Base-by-base conservation (phyloP, 1,139 yeast genomes). In the Suhomyces taliae region DNA sequence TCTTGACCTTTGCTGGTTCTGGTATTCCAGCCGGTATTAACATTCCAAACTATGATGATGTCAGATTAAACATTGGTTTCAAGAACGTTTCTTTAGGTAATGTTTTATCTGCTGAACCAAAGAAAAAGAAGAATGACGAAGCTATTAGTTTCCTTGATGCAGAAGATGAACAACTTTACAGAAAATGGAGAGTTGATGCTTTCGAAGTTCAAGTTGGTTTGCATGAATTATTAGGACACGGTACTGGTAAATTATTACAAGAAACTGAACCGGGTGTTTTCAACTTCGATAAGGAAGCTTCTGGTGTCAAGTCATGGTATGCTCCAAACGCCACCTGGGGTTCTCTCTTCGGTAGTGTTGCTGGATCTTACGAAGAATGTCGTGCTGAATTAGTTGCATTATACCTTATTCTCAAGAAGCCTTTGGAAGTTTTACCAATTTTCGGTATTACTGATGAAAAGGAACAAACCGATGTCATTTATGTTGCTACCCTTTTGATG, bases 21-120 rank as follows among this genome's bases (percentile, higher is more conserved):
- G 96, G 96, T 45, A 81, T 87, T 49, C 97, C 97, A 24, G 95
- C 96, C 0, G 97, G 97, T 47, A 90, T 90, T 64, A 90, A 90
- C 62, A 87, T 90, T 56, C 97, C 97, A 50, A 90, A 90, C 67
- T 90, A 90, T 66, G 96, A 89, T 64, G 95, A 88, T 59, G 90
- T 89, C 44, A 78, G 96, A 61, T 75, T 87, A 61, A 87, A 83
- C 52, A 69, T 83, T 60, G 97, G 97, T 1, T 90, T 90, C 71
- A 90, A 90, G 65, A 90, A 90, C 58, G 96, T 90, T 29, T 87
- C 95, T 3, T 74, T 90, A 52, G 96, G 96, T 39, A 90, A 90
- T 62, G 90, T 90, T 37, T 69, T 90, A 52, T 83, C 85, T 51
- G 89, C 96, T 34, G 73, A 74, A 53, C 79, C 79, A 14, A 74